A percentile compares a stretch with the other conserved stretches of the same genome.
Evolutionary conservation across 768 basidiomycete species (phyloP).

Genomic region (Lactarius pseudohatsudake): DNA sequence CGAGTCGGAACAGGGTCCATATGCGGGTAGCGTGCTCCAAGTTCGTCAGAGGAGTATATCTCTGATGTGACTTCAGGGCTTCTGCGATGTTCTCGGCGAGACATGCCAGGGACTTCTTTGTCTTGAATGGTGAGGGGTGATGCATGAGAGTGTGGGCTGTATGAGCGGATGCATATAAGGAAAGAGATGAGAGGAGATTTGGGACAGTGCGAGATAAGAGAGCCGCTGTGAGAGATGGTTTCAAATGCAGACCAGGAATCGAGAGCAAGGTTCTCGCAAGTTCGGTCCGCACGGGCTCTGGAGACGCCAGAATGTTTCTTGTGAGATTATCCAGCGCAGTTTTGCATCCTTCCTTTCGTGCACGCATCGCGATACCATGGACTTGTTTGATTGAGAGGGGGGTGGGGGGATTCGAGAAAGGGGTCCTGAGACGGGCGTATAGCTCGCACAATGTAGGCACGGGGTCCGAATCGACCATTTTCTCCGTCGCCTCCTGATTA

Average conservation of each 20-base stretch:
- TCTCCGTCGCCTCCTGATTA: constrained; percentile 11
- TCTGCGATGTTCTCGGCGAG: constrained; percentile 9
- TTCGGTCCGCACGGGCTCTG: constrained; percentile 6
- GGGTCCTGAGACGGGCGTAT: constrained; percentile 10
- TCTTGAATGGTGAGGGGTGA: constrained; percentile 36
- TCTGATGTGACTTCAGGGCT: constrained; percentile 10
- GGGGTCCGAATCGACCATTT: not conserved
- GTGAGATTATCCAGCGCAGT: constrained; percentile 41
- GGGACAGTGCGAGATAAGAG: constrained; percentile 10
- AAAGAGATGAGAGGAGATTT: constrained; percentile 35
- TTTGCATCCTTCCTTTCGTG: constrained; percentile 36
- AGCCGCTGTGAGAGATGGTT: constrained; percentile 14
- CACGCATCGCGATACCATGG: constrained; percentile 35
- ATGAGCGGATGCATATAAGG: constrained; percentile 34
- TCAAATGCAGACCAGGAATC: constrained; percentile 6
- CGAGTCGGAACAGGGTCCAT: constrained; percentile 43
- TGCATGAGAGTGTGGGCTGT: constrained; percentile 38
- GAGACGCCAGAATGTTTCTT: constrained; percentile 41
- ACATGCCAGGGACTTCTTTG: not conserved
- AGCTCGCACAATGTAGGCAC: not conserved
- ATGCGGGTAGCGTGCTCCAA: constrained; percentile 29
- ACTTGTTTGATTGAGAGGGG: constrained; percentile 31
- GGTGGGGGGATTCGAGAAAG: constrained; percentile 19
- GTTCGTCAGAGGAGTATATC: not conserved
- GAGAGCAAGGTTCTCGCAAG: constrained; percentile 20